These are phyloP conservation scores for Suillus discolor DNA, from an alignment of 768 basidiomycete genomes.

Conservation along the genomic window DNA sequence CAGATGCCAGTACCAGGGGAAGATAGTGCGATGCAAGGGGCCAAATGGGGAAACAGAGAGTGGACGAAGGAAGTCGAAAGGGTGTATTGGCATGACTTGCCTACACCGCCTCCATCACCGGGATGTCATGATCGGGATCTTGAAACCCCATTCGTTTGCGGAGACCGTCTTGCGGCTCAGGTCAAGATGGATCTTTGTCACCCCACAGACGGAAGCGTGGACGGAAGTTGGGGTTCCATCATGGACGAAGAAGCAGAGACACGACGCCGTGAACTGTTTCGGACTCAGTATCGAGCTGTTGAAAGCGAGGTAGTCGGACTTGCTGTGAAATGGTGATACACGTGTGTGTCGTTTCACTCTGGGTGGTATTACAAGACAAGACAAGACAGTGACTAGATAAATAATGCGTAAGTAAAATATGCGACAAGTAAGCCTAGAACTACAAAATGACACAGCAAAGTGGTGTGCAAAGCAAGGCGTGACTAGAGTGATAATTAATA, in stretches of 20 bases:
- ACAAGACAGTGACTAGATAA: not conserved
- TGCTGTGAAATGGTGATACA: constrained; percentile 67
- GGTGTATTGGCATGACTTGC: constrained; percentile 71
- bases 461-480: constrained; percentile 17
- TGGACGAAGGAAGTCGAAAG: constrained; percentile 84
- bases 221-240: constrained; percentile 36
- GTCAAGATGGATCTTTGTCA: constrained; percentile 46
- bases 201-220: constrained; percentile 30
- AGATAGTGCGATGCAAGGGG: constrained; percentile 38
- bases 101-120: constrained; percentile 51
- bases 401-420: constrained; percentile 14
- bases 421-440: constrained; percentile 15
- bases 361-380: constrained; percentile 14
- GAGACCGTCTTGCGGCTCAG: constrained; percentile 40
- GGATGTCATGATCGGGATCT: constrained; percentile 15
- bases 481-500: constrained; percentile 30
- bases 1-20: constrained; percentile 23
- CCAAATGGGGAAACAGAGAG: constrained; percentile 80
- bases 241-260: constrained; percentile 48
- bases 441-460: constrained; percentile 23
- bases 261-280: constrained; percentile 52
- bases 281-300: constrained; percentile 84
- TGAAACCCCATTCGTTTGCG: constrained; percentile 11
- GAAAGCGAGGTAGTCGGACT: constrained; percentile 82
- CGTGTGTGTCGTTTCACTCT: constrained; percentile 1